These are phyloP conservation scores for Hyaloscypha hepaticicola DNA, from an alignment of 495 filamentous ascomycete genomes.

Conservation along the genomic window DNA sequence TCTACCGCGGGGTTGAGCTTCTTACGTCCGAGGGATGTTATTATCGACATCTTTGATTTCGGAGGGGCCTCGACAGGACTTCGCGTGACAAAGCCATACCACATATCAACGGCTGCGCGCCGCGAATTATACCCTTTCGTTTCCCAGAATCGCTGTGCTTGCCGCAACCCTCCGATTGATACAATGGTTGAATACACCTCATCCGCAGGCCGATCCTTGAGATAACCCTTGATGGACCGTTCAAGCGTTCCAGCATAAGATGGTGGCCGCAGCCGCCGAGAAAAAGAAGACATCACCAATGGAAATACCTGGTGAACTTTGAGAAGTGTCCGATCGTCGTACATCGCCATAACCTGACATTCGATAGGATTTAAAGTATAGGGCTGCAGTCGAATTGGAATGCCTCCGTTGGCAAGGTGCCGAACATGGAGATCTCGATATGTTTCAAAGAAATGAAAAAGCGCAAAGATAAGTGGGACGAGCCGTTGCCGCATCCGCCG, in stretches of 20 bases:
- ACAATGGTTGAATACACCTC: conserved; percentile 55
- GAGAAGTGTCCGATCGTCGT: conserved; percentile 54
- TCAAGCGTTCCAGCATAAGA: conserved; percentile 56
- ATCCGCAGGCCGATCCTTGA: conserved; percentile 53
- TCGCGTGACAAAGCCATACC: conserved; percentile 48
- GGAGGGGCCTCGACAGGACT: conserved; percentile 41
- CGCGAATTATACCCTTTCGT: conserved; percentile 57
- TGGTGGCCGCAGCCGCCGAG: conserved; percentile 52
- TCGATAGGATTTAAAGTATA: conserved; percentile 50
- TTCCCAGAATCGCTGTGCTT: conserved; percentile 57
- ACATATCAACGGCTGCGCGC: conserved; percentile 50
- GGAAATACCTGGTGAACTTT: conserved; percentile 56
- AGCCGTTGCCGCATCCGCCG: conserved; percentile 56
- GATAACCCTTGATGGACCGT: conserved; percentile 54
- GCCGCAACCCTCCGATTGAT: conserved; percentile 52
- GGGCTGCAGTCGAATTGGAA: conserved; percentile 23
- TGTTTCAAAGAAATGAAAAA: conserved; percentile 60
- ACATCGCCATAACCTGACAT: conserved; percentile 52
- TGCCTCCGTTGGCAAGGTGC: conserved; percentile 38
- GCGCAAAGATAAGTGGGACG: conserved; percentile 53
- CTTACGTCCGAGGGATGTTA: conserved; percentile 49
- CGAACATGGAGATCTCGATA: conserved; percentile 54
- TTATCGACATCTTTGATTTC: conserved; percentile 44
- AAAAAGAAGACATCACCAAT: conserved; percentile 55
- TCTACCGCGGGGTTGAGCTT: conserved; percentile 35